Evolutionary conservation across 805 yeast species (phyloP), one percentile per base, ranked within the genome.

Genomic region (Ogataea neopini): DNA sequence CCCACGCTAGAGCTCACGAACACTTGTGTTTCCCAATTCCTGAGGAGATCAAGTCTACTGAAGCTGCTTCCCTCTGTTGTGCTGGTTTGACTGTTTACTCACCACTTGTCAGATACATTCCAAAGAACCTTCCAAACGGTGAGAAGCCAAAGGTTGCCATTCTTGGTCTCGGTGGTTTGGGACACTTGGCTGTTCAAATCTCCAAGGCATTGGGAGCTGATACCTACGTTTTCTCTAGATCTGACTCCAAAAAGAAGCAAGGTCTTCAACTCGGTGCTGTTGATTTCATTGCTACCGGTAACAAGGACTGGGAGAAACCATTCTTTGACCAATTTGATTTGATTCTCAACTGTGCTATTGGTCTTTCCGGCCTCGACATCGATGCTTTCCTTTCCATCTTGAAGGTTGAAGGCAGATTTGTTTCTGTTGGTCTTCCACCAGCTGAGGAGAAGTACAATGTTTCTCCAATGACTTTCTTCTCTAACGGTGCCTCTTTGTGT

Each of bases 61-160:
- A 61, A 39, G 79, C 75, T 32, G 79, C 77, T 6, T 78, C 81
- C 6, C 60, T 76, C 64, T 67, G 76, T 65, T 75, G 80, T 61
- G 81, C 77, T 28, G 81, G 81, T 43, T 63, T 75, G 49, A 76
- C 80, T 4, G 76, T 72, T 10, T 76, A 64, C 61, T 74, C 80
- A 9, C 81, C 81, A 25, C 60, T 76, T 47, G 68, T 66, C 26
- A 70, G 78, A 64, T 68, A 69, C 50, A 61, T 61, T 42, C 66
- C 67, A 45, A 55, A 44, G 2, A 32, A 53, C 39, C 50, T 59
- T 15, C 59, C 65, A 35, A 45, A 55, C 15, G 72, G 71, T 19
- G 62, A 61, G 50, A 54, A 45, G 34, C 68, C 70, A 47, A 67
- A 64, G 45, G 68, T 71, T 45, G 75, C 73, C 47, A 67, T 74